These are phyloP conservation scores for Delitschia confertaspora DNA, from an alignment of 495 filamentous ascomycete species.

Conservation along the genomic window DNA sequence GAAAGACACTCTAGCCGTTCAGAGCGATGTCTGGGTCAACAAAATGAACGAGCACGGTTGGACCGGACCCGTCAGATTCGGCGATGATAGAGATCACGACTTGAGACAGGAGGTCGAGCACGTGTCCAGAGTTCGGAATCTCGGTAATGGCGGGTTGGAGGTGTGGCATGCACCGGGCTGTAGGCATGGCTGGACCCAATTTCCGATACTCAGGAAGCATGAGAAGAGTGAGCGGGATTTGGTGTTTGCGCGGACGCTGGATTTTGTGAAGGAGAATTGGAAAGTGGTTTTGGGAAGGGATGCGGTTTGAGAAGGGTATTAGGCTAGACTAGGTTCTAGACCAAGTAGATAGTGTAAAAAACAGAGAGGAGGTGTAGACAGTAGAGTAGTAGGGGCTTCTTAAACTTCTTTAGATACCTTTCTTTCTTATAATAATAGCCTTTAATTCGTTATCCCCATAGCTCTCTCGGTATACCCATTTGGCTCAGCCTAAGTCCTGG, in stretches of 20 bases:
- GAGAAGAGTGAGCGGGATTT: conserved; percentile 28
- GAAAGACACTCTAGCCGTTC: conserved; percentile 31
- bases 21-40: conserved; percentile 32
- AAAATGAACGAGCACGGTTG: conserved; percentile 25
- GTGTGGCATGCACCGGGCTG: conserved; percentile 29
- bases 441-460: too few relatives aligned
- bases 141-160: conserved; percentile 26
- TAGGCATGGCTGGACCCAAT: conserved; percentile 35
- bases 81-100: conserved; percentile 10
- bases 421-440: too few relatives aligned
- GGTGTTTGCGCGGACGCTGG: conserved; percentile 21
- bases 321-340: not conserved
- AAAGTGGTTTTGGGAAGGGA: not conserved
- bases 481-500: too few relatives aligned
- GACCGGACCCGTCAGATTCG: conserved; percentile 21
- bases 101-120: conserved; percentile 16
- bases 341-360: too few relatives aligned
- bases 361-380: too few relatives aligned
- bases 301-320: not conserved
- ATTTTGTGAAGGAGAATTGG: conserved; percentile 24
- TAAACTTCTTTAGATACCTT: too few relatives aligned
- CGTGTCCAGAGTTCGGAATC: too few relatives aligned
- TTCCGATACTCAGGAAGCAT: conserved; percentile 28
- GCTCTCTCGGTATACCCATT: too few relatives aligned
- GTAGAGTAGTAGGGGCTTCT: too few relatives aligned